phyloP scores from a whole-genome alignment of 805 yeast species.

The Ascoidea rubescens region DNA sequence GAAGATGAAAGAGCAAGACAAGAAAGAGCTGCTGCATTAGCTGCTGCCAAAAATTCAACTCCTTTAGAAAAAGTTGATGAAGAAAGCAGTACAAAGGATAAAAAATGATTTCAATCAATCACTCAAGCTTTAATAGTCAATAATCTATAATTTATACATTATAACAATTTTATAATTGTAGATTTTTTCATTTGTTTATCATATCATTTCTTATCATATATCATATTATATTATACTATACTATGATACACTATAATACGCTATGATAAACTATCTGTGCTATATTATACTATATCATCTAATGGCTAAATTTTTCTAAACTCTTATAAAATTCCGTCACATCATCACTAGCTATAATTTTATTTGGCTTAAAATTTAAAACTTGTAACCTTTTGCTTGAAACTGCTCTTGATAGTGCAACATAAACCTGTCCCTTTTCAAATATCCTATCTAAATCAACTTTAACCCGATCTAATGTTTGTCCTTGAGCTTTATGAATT shows the following conservation, averaged over 20 bases:
- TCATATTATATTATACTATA: no score
- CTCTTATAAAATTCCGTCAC: slow-evolving; percentile 54
- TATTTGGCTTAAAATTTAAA: slow-evolving; percentile 47
- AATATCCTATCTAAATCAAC: slow-evolving; percentile 69
- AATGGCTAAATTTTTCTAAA: no score
- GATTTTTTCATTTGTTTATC: no score
- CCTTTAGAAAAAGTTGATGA: slow-evolving; percentile 18
- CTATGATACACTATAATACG: no score
- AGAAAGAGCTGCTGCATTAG: slow-evolving; percentile 33
- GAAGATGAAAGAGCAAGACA: slow-evolving; percentile 93
- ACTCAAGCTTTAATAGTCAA: no score
- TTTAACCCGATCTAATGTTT: slow-evolving; percentile 60
- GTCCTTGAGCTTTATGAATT: slow-evolving; percentile 93
- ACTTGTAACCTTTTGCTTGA: slow-evolving; percentile 76
- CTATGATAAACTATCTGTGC: no score
- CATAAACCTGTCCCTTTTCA: slow-evolving; percentile 93
- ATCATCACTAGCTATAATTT: slow-evolving; percentile 54
- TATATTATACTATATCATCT: no score
- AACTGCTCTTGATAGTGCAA: slow-evolving; percentile 85
- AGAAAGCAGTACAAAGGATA: slow-evolving; percentile 9
- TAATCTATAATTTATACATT: no score
- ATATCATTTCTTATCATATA: no score
- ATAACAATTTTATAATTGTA: no score
- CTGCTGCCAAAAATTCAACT: slow-evolving; percentile 17
- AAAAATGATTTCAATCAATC: slow-evolving; percentile 1